Evolutionary conservation across 805 yeast genomes (phyloP).

Genomic region (Nakazawaea wyomingensis): DNA sequence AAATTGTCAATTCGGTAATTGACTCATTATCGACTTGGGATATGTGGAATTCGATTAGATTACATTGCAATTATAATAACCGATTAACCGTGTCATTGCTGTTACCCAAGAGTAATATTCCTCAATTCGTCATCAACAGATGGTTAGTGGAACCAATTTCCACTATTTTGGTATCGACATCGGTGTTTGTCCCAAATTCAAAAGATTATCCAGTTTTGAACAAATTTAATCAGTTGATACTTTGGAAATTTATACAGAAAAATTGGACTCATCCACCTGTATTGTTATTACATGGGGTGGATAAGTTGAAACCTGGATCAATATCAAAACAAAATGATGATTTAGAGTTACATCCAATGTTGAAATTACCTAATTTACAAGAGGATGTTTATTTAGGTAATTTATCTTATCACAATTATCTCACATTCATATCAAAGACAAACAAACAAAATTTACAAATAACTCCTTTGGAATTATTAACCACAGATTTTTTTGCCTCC

Average conservation of each 20-base stretch:
- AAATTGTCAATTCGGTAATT: conserved; percentile 20
- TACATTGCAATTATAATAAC: conserved; percentile 46
- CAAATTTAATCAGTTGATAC: conserved; percentile 47
- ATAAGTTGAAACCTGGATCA: conserved; percentile 24
- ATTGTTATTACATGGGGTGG: conserved; percentile 50
- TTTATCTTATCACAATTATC: conserved; percentile 25
- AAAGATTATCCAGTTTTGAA: conserved; percentile 62
- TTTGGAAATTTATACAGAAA: conserved; percentile 39
- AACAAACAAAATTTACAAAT: conserved; percentile 22
- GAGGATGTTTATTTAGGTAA: conserved; percentile 22
- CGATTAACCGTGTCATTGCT: conserved; percentile 69
- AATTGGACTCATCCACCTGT: conserved; percentile 34
- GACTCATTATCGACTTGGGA: conserved; percentile 66
- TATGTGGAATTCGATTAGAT: conserved; percentile 63
- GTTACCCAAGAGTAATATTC: conserved; percentile 57
- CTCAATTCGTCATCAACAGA: conserved; percentile 44
- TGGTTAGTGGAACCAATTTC: conserved; percentile 70
- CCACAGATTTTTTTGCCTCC: conserved; percentile 15
- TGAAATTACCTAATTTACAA: not conserved
- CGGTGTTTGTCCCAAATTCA: conserved; percentile 53
- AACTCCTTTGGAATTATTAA: conserved; percentile 23
- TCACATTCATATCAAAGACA: conserved; percentile 18
- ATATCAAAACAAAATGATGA: not conserved
- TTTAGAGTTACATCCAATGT: not conserved
- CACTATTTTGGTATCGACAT: conserved; percentile 48